Conservation (phyloP, 2,329 filamentous ascomycete genomes). For the Claviceps cyperi region DNA sequence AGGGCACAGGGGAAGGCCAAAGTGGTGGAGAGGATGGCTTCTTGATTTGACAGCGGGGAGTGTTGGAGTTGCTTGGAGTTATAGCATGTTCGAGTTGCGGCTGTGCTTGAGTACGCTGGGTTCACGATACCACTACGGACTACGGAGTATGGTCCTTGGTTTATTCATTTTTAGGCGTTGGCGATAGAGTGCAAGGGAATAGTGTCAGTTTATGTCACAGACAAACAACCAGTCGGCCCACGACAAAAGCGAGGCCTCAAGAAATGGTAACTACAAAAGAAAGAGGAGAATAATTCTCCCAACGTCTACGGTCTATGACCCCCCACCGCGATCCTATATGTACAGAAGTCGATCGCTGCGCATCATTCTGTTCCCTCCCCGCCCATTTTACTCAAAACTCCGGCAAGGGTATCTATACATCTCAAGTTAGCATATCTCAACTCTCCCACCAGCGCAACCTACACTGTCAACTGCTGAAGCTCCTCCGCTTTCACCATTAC, state of each 20-base stretch:
- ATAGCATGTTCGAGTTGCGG: too few species aligned
- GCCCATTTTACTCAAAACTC: constrained; percentile 34
- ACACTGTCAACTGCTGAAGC: too few species aligned
- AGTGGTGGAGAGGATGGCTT: constrained; percentile 60
- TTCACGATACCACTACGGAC: neutral
- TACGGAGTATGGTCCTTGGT: neutral
- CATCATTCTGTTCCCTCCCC: constrained; percentile 3
- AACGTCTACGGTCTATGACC: neutral
- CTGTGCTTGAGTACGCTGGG: too few species aligned
- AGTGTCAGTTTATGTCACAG: too few species aligned
- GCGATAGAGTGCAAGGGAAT: too few species aligned
- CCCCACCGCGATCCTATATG: constrained; percentile 1
- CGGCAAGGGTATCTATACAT: constrained; percentile 46
- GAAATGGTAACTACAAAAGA: neutral
- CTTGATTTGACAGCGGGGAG: constrained; percentile 7
- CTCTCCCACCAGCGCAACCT: too few species aligned
- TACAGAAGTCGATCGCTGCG: constrained; percentile 8
- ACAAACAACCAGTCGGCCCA: neutral
- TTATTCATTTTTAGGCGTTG: neutral
- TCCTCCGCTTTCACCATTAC: too few species aligned
- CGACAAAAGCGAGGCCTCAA: neutral
- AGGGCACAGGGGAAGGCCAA: constrained; percentile 72
- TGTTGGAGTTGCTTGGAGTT: neutral
- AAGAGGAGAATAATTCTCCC: neutral
- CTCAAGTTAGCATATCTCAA: constrained; percentile 15